A percentile compares a stretch with the other conserved stretches of the same genome.
phyloP scores from a whole-genome alignment of 139 green algal species.

The Chlorella ohadii region DNA sequence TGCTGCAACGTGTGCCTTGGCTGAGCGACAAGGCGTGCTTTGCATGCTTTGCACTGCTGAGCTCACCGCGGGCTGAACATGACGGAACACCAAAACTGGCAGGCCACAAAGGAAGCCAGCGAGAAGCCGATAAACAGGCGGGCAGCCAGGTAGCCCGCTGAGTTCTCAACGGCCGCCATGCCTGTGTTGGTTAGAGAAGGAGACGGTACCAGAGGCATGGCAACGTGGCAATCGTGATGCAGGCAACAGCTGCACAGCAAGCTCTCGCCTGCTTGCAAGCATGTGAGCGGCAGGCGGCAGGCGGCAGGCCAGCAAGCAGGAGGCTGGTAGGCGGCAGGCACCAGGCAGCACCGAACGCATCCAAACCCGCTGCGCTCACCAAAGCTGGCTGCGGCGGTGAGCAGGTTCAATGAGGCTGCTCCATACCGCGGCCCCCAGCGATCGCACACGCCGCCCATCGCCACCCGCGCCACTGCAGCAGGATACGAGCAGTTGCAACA shows the following conservation, averaged over 20 bases:
- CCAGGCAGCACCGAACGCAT: no score
- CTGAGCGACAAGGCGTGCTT: no score
- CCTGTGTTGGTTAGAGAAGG: not conserved
- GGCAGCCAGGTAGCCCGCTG: not conserved
- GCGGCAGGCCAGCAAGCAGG: no score
- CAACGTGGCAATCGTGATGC: no score
- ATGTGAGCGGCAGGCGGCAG: slow-evolving; percentile 25
- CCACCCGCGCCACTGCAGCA: not conserved
- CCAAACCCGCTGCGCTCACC: not conserved
- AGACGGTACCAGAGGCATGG: no score
- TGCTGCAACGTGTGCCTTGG: no score
- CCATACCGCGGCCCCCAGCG: slow-evolving; percentile 78
- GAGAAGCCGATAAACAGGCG: slow-evolving; percentile 64
- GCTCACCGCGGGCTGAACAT: slow-evolving; percentile 83
- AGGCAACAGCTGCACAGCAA: no score
- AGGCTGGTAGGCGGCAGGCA: no score
- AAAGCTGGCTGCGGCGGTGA: slow-evolving; percentile 42
- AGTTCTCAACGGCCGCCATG: not conserved
- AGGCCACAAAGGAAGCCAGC: slow-evolving; percentile 88
- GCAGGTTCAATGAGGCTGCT: slow-evolving; percentile 25
- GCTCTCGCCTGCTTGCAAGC: slow-evolving; percentile 50
- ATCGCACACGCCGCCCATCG: slow-evolving; percentile 69
- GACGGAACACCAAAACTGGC: slow-evolving; percentile 85
- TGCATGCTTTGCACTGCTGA: no score
- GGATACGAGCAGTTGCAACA: no score